Evolutionary conservation across 140 eudicot genomes (phyloP), one percentile per base, ranked within the genome.

Genomic region (Ambrosia hybrid): DNA sequence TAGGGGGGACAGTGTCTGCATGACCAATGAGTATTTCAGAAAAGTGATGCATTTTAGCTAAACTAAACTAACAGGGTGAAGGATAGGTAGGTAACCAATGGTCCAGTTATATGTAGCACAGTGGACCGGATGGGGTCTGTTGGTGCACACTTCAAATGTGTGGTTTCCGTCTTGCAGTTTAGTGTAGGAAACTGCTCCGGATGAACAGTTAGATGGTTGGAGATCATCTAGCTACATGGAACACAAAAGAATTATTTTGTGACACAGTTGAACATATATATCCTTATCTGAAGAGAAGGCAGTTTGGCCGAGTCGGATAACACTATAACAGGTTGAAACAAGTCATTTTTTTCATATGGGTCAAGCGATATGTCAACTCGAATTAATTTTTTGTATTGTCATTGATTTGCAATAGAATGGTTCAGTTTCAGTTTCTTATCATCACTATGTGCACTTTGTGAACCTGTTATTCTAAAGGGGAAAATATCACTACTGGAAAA

Each of bases 1-100:
- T 93, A 11, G 99, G 99, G 30, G 85, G 85, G n/a, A 87, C 69
- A 3, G 89, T 93, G 74, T 93, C 99, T 93, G 94, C 91, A 87
- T 36, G 49, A 62, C 15, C 13, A 62, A n/a, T 6, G 68, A 37
- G 12, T 38, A 36, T 16, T 57, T 21, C 13, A 57, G 9, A 17
- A 21, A 57, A 8, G 6, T 57, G 38, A 21, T 16, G 38, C 63
- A 57, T 57, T 57, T 57, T 57, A 9, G 5, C 57, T 21, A 46
- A 63, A 13, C 21, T 43, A 38, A 72, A 30, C 41, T 73, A 71
- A 53, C 45, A 67, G 65, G 13, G 51, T 51, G 51, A 64, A 69
- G 67, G 64, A 34, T 62, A n/a, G 49, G 13, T 62, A 62, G 67
- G 9, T 79, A 72, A 92, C 99, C 99, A 83, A 94, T 68, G 69